Conservation (phyloP, 2,329 filamentous ascomycete genomes). For the Magnaporthiopsis incrustans region DNA sequence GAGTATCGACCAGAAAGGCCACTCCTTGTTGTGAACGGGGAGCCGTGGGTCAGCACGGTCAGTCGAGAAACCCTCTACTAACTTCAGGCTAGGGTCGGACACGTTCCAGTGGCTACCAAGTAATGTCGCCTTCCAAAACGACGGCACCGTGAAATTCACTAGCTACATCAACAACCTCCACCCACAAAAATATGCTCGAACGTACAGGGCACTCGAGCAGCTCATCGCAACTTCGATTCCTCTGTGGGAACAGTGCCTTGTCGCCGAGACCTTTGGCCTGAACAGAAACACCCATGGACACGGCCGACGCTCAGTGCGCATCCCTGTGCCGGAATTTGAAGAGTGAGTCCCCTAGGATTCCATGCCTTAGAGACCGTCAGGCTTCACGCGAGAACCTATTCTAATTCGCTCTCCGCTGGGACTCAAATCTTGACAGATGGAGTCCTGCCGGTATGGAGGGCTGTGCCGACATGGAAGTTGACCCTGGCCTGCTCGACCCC, state of each 20-base stretch:
- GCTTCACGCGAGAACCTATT: background rate
- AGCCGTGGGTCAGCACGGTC: no score
- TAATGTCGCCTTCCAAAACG: constrained; percentile 24
- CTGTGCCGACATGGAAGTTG: background rate
- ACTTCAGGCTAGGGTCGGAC: constrained; percentile 15
- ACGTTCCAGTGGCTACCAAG: constrained; percentile 27
- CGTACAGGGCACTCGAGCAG: constrained; percentile 28
- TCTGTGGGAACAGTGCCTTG: constrained; percentile 29
- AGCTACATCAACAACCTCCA: constrained; percentile 40
- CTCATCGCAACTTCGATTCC: constrained; percentile 29
- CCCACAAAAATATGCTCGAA: constrained; percentile 21
- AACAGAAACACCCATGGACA: background rate
- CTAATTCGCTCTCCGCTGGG: background rate
- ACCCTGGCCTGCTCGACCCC: background rate
- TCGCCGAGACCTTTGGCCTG: background rate
- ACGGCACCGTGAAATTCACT: constrained; percentile 24
- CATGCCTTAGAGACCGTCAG: background rate
- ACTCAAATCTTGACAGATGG: background rate
- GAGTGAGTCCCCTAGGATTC: background rate
- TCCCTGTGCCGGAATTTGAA: background rate
- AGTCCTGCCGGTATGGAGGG: background rate
- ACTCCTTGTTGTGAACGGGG: no score
- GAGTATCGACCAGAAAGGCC: background rate
- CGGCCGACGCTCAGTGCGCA: background rate
- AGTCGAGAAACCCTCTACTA: background rate